Base-by-base conservation (phyloP, 768 basidiomycete species). In the Rhizopogon vesiculosus region DNA sequence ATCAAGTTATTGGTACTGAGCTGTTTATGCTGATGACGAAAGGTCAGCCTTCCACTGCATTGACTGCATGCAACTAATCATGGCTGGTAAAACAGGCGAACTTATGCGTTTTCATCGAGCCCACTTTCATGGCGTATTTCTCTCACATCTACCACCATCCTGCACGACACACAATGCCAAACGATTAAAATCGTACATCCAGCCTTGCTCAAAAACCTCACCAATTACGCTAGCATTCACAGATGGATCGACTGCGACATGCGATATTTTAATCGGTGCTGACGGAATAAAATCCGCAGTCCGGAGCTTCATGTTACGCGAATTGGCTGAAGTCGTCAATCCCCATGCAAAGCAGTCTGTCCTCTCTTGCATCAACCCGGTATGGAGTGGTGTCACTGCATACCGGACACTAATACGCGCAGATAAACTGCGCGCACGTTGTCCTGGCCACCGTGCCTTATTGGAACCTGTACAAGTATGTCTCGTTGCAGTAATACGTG, bases 251-350 rank as follows among this genome's bases (percentile, higher is more conserved):
- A 76, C 70, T 10, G 74, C 82, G 5, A 72, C 74, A 22, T 88
- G 85, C 63, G 86, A 89, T 64, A 64, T 88, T 10, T 78, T 90
- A 25, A 68, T 88, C 51, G 86, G 86, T 39, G 85, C 85, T n/a
- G 86, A 88, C 59, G 86, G 86, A 4, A 57, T 87, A 56, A 82
- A 81, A 68, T 86, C 84, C 31, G 74, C 72, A 55, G 79, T 72
- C 18, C 72, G 78, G 19, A 56, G 59, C 7, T 50, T 45, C 42
- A 63, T 84, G 60, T 72, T 75, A 56, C 57, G 59, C 1, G 68
- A 71, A 53, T 50, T 67, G 22, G 59, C 67, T 5, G 33, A 59
- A 66, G 60, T 68, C 72, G 45, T 72, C 67, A 58, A 65, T 63
- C 53, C 69, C 73, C 56, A 71, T 53, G 75, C 78, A 51, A 79